Percentiles rank a stretch among this genome's conserved stretches.
Conservation (phyloP, 2,329 filamentous ascomycete genomes). For the Penicillium sp. region DNA sequence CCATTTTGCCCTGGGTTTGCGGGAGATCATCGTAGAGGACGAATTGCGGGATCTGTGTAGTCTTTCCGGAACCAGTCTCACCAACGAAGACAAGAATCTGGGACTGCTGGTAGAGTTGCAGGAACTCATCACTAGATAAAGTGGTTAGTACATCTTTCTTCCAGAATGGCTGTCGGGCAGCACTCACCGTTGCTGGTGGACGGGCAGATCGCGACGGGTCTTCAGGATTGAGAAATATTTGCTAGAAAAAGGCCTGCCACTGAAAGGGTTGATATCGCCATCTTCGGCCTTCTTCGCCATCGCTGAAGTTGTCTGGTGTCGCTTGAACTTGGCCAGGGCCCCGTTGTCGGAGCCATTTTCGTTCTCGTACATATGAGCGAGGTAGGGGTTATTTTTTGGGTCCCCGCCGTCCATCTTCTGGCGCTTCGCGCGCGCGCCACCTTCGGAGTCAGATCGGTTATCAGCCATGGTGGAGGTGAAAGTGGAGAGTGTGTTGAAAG, state of each 20-base stretch:
- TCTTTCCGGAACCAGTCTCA: slow-evolving; percentile 99
- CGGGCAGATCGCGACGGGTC: slow-evolving; percentile 78
- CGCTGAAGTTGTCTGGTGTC: slow-evolving; percentile 75
- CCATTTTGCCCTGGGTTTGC: slow-evolving; percentile 78
- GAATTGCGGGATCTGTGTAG: slow-evolving; percentile 97
- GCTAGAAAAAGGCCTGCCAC: slow-evolving; percentile 68
- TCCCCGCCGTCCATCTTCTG: slow-evolving; percentile 51
- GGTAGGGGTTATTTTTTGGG: slow-evolving; percentile 74
- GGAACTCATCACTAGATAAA: slow-evolving; percentile 72
- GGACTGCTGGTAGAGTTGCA: slow-evolving; percentile 85
- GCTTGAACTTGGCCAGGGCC: slow-evolving; percentile 65
- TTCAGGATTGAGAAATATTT: slow-evolving; percentile 90
- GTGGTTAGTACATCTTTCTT: slow-evolving; percentile 5
- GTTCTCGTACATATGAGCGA: slow-evolving; percentile 75
- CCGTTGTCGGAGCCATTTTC: slow-evolving; percentile 41
- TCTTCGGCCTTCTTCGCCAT: slow-evolving; percentile 75
- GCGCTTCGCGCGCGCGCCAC: slow-evolving; percentile 53
- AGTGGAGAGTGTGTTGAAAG: slow-evolving; percentile 12
- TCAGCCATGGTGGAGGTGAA: slow-evolving; percentile 50
- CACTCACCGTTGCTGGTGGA: slow-evolving; percentile 81
- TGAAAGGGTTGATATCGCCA: slow-evolving; percentile 82
- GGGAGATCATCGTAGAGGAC: slow-evolving; percentile 96
- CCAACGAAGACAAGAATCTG: slow-evolving; percentile 98
- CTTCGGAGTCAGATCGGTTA: slow-evolving; percentile 54
- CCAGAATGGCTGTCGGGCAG: background rate